Evolutionary conservation across 306 rosid genomes (phyloP).

Genomic region (Vigna hirtella): DNA sequence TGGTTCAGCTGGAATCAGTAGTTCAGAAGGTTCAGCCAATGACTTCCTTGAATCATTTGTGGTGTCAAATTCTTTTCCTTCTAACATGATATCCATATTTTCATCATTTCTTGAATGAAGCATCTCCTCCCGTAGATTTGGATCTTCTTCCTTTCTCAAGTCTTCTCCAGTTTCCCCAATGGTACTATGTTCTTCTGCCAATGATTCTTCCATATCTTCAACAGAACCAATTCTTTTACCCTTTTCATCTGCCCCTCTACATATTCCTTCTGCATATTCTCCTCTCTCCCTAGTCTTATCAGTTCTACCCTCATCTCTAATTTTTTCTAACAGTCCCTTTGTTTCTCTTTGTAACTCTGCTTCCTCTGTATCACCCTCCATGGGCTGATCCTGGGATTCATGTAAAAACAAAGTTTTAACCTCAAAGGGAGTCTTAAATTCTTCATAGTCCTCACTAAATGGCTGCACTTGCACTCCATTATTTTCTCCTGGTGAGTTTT

Average conservation of each 20-base stretch:
- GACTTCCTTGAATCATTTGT: neutral
- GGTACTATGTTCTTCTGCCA: neutral
- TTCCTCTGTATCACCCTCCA: constrained; percentile 46
- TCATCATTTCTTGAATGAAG: constrained; percentile 34
- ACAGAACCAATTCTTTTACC: constrained; percentile 3
- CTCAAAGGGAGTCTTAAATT: constrained; percentile 36
- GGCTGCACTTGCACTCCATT: constrained; percentile 36
- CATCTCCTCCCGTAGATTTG: constrained; percentile 9
- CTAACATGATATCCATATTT: constrained; percentile 11
- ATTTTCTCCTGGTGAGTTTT: constrained; percentile 12
- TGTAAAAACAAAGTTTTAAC: constrained; percentile 45
- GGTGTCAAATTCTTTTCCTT: constrained; percentile 25
- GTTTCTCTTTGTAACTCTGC: constrained; percentile 58
- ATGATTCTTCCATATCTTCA: constrained; percentile 22
- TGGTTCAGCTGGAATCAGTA: constrained; percentile 27
- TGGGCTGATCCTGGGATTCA: constrained; percentile 42
- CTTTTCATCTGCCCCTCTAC: constrained; percentile 12
- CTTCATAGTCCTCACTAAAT: constrained; percentile 16
- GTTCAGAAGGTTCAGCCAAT: constrained; percentile 42
- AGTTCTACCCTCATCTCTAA: constrained; percentile 59
- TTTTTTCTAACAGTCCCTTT: constrained; percentile 48
- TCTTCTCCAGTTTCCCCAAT: constrained; percentile 1
- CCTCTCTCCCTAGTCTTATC: constrained; percentile 15
- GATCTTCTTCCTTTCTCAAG: constrained; percentile 10
- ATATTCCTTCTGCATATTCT: constrained; percentile 26